Conservation (phyloP, 2,329 filamentous ascomycete species). For the Zelopaecilomyces penicillatus region DNA sequence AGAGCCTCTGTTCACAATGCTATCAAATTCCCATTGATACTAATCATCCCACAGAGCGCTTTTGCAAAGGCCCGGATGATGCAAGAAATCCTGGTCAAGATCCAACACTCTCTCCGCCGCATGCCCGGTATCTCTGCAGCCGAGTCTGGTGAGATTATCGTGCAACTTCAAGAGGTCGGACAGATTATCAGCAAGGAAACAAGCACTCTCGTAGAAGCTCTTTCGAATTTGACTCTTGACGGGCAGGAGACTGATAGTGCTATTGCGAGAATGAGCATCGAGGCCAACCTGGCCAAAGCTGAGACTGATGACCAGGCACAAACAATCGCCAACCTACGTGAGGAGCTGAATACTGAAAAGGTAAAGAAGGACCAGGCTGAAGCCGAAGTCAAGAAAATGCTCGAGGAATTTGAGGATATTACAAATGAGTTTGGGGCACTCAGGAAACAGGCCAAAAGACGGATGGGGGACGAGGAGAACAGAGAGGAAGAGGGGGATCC, state of each 20-base stretch:
- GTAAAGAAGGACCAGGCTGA: slow-evolving; percentile 22
- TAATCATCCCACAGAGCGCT: slow-evolving; percentile 19
- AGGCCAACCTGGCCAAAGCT: slow-evolving; percentile 28
- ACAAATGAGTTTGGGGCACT: slow-evolving; percentile 20
- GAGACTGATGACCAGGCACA: slow-evolving; percentile 24
- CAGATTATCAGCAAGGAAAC: slow-evolving; percentile 31
- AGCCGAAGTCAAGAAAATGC: slow-evolving; percentile 17
- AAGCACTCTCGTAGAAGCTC: slow-evolving; percentile 29
- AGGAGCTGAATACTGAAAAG: slow-evolving; percentile 23
- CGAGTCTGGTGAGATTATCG: slow-evolving; percentile 26
- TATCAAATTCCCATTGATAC: no score
- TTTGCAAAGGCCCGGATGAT: slow-evolving; percentile 24
- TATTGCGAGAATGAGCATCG: slow-evolving; percentile 30
- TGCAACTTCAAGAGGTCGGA: slow-evolving; percentile 28
- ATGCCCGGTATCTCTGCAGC: slow-evolving; percentile 29
- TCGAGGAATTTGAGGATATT: slow-evolving; percentile 20
- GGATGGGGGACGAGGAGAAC: not conserved
- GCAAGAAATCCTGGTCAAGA: slow-evolving; percentile 28
- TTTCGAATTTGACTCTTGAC: slow-evolving; percentile 29
- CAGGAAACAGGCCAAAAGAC: slow-evolving; percentile 16
- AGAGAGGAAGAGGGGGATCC: slow-evolving; percentile 7
- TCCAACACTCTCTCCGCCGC: slow-evolving; percentile 30
- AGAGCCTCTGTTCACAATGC: no score
- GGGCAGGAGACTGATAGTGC: slow-evolving; percentile 30
- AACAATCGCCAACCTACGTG: slow-evolving; percentile 22